Base-by-base conservation (phyloP, 2,329 filamentous ascomycete species). In the Xylariaceae sp. region DNA sequence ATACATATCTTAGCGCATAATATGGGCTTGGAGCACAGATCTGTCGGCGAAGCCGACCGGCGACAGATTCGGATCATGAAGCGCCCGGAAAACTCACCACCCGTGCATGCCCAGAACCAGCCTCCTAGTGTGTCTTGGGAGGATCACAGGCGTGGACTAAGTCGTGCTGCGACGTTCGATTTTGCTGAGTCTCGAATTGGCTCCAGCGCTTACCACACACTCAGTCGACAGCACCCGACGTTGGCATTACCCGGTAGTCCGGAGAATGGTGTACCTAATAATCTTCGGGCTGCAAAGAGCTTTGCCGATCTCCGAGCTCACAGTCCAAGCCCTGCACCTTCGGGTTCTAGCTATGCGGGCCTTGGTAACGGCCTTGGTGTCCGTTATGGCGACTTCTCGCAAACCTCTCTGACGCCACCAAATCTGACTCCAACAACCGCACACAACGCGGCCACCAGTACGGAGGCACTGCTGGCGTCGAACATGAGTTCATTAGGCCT, bases 1-100 rank as follows among this genome's bases (percentile, higher is more conserved):
- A 91, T 97, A 55, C 94, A 99, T 70, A 95, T 92, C 37, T 80
- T 99, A 49, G 92, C 94, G 6, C 94, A 99, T 69, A 89, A 96
- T 72, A 92, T 97, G 86, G 89, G 88, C 5, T 79, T 99, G 22
- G 88, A 89, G 60, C 94, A 99, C 69, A 83, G 88, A 54, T 97
- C 94, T 5, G 90, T 92, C 64, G 94, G 94, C 51, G 86, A 87
- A 59, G 89, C 89, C 37, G 89, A 95, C 58, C 85, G 89, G 60
- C 85, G 94, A 59, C 91, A 96, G 72, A 87, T 99, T 8, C 91
- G 95, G 62, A 89, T 99, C 39, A 88, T 89, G 74, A 89, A 89
- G 71, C 76, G 82, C 39, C 76, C 80, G 60, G 62, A 80, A 80
- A 65, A 78, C 68, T 70, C 77, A 43, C 71, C 80, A 37, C 73